A percentile compares a stretch with the other conserved stretches of the same genome.
Conservation (phyloP, 1,139 yeast genomes). For the Geotrichum carabidarum region DNA sequence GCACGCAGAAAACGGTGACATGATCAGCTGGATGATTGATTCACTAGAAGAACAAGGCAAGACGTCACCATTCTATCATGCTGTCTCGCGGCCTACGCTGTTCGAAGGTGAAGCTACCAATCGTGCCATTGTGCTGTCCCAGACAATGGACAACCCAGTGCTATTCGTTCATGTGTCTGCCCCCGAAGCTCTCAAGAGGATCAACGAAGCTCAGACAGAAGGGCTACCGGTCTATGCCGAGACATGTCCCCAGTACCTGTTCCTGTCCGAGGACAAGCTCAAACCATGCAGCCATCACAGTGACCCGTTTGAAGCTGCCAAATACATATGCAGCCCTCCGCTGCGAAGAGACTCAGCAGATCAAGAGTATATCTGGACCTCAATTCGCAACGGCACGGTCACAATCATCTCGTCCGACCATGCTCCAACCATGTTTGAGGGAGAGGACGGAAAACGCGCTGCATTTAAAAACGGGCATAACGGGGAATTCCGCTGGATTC, state of each 20-base stretch:
- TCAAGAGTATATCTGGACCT: conserved; percentile 44
- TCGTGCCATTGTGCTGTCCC: conserved; percentile 43
- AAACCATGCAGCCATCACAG: conserved; percentile 23
- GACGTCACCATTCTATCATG: conserved; percentile 44
- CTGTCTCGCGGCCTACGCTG: conserved; percentile 43
- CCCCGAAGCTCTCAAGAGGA: conserved; percentile 41
- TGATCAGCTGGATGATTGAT: conserved; percentile 43
- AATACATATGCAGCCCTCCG: conserved; percentile 49
- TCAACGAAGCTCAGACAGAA: conserved; percentile 42
- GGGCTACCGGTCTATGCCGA: conserved; percentile 44
- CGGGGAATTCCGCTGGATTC: conserved; percentile 41
- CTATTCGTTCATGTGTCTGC: conserved; percentile 48
- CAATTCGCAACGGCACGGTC: conserved; percentile 45
- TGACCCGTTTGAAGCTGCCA: conserved; percentile 44
- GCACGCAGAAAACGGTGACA: conserved; percentile 48
- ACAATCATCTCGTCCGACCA: conserved; percentile 47
- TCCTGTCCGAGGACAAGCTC: conserved; percentile 40
- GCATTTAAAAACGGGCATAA: conserved; percentile 36
- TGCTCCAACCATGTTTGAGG: conserved; percentile 44
- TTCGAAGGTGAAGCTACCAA: conserved; percentile 50
- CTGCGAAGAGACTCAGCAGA: conserved; percentile 40
- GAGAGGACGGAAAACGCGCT: conserved; percentile 37
- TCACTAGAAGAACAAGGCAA: conserved; percentile 39
- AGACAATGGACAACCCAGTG: conserved; percentile 43
- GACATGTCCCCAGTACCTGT: conserved; percentile 48